Percentiles rank a stretch among this genome's conserved stretches.
Evolutionary conservation across 2,329 filamentous ascomycete species (phyloP).

Genomic region (Epicoccum nigrum): DNA sequence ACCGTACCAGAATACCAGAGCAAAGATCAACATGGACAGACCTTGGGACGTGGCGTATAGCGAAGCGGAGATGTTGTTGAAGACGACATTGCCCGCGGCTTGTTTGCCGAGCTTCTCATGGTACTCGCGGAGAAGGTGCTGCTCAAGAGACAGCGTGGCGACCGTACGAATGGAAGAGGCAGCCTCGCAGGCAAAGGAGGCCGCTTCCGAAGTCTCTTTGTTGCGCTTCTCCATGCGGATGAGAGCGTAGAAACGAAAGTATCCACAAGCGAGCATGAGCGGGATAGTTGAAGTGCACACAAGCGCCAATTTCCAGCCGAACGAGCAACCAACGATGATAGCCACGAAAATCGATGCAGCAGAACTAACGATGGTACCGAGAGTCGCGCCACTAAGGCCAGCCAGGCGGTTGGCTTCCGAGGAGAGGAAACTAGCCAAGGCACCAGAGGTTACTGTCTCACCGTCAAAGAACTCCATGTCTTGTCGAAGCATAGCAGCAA

Average conservation of each 20-base stretch:
- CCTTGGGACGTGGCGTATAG: constrained; percentile 88
- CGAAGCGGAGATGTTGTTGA: constrained; percentile 74
- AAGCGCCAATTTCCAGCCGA: constrained; percentile 88
- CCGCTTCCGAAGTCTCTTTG: constrained; percentile 79
- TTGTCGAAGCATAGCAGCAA: constrained; percentile 80
- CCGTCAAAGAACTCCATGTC: constrained; percentile 92
- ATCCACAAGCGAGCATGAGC: constrained; percentile 78
- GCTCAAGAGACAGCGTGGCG: constrained; percentile 86
- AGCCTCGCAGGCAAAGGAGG: constrained; percentile 90
- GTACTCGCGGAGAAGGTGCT: constrained; percentile 78
- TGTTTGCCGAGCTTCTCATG: constrained; percentile 72
- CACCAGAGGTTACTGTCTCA: constrained; percentile 88
- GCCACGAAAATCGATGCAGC: constrained; percentile 78
- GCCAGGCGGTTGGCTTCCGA: constrained; percentile 88
- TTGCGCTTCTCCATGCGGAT: constrained; percentile 79
- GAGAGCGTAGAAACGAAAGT: constrained; percentile 87
- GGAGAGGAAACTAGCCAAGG: constrained; percentile 71
- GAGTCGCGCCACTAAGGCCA: constrained; percentile 83
- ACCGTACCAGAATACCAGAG: constrained; percentile 49
- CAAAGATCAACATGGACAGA: constrained; percentile 59
- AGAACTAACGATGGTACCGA: constrained; percentile 85
- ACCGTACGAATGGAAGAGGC: constrained; percentile 94
- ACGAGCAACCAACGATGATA: constrained; percentile 69
- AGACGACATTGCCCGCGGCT: constrained; percentile 70
- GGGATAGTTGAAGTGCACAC: constrained; percentile 83